Evolutionary conservation across 306 rosid species (phyloP), one percentile per base, ranked within the genome.

Genomic region (Prunus mume): DNA sequence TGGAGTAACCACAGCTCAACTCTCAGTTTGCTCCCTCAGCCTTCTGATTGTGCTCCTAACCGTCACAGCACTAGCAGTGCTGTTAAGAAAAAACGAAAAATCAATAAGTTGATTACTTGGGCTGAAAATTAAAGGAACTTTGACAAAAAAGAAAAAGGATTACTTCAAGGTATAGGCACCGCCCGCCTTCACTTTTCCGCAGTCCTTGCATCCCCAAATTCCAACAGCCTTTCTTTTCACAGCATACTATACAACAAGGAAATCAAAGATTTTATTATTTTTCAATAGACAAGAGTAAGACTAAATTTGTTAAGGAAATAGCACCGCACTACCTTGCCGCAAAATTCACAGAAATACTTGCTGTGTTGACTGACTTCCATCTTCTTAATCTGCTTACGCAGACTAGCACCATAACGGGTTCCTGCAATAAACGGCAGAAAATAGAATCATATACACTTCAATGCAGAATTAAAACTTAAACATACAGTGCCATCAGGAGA

Each of bases 351-450:
- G 90, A 93, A 93, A 62, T 76, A 93, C 27, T 88, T 91, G 86
- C 95, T 93, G 81, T 93, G 96, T 63, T 93, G 97, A 80, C 97
- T 93, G 10, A 93, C 96, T 82, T 93, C 98, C 97, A 93, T 93
- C 82, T 93, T 93, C 85, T 93, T 93, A 64, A 93, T 93, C 92
- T 91, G 98, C 89, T 93, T 93, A 1, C 97, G 86, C 84, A 91
- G 82, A 93, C 93, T 89, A 18, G 97, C 98, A 61, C 98, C 98
- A 51, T 93, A 93, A 0, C 97, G 87, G 83, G 98, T 93, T 69
- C 95, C 98, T 93, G 68, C 19, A 43, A 76, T 3, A 62, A 74
- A 51, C 12, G 57, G 65, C 3, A 12, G 30, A n/a, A 0, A 20
- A 18, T 4, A 15, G 30, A 22, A 15, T 46, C 3, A 7, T 54